Evolutionary conservation across 1,139 yeast species (phyloP).

Genomic region (Scheffersomyces titani): DNA sequence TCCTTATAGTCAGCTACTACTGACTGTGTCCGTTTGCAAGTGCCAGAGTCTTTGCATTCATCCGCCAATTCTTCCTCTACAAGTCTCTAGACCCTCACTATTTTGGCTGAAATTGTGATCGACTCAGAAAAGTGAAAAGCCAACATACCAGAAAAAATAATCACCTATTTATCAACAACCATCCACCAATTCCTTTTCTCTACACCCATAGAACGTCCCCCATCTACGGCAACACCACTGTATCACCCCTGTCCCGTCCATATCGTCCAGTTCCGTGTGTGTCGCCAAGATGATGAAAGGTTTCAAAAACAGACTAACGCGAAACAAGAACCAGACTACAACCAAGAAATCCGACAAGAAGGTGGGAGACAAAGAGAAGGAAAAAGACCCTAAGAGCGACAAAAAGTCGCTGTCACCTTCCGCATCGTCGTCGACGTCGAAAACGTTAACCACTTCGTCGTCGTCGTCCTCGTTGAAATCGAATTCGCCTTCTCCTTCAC

Average conservation of each 20-base stretch:
- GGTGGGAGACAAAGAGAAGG: conserved; percentile 14
- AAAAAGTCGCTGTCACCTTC: conserved; percentile 8
- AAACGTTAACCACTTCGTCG: conserved; percentile 8
- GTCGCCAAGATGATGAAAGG: conserved; percentile 50
- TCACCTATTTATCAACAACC: not conserved
- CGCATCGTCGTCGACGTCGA: conserved; percentile 9
- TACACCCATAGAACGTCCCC: not conserved
- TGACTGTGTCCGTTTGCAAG: not conserved
- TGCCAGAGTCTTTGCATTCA: not conserved
- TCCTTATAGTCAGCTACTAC: not conserved
- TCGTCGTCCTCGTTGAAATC: conserved; percentile 26
- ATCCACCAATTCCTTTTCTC: not conserved
- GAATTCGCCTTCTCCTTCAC: conserved; percentile 36
- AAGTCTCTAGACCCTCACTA: not conserved
- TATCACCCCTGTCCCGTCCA: not conserved
- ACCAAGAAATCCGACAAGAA: conserved; percentile 40
- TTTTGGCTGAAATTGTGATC: not conserved
- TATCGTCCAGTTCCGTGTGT: not conserved
- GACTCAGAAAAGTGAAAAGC: not conserved
- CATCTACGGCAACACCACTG: not conserved
- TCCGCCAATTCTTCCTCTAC: not conserved
- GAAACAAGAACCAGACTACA: conserved; percentile 42
- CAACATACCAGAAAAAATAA: not conserved
- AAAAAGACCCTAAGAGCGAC: conserved; percentile 15
- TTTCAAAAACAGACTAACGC: conserved; percentile 49